Conservation (phyloP, 805 yeast species). For the Aciculoconidium aculeatum region DNA sequence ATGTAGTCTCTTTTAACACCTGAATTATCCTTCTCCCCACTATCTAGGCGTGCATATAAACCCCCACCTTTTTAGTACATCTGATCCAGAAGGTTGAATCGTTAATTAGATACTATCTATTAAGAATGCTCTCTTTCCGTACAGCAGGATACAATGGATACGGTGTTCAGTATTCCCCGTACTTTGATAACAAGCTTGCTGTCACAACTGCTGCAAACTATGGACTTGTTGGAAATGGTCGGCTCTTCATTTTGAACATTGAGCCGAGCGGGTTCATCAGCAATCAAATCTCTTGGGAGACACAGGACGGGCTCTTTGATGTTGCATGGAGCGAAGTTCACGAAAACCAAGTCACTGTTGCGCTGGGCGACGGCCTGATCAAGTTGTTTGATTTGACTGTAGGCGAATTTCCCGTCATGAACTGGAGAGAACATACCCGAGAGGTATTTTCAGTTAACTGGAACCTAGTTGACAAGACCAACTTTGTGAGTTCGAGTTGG, state of each 20-base stretch:
- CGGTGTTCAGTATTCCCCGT: slow-evolving; percentile 85
- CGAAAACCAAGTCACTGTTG: slow-evolving; percentile 77
- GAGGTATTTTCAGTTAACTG: slow-evolving; percentile 73
- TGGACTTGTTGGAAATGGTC: slow-evolving; percentile 93
- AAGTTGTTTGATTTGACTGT: slow-evolving; percentile 74
- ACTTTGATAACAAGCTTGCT: slow-evolving; percentile 81
- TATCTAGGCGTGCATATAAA: too few species aligned
- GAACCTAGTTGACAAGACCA: slow-evolving; percentile 63
- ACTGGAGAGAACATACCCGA: slow-evolving; percentile 69
- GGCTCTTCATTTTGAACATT: slow-evolving; percentile 65
- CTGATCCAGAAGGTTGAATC: background rate
- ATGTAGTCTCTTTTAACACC: too few species aligned
- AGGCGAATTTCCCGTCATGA: slow-evolving; percentile 63
- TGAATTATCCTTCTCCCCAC: too few species aligned
- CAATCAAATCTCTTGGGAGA: slow-evolving; percentile 60
- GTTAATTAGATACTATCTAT: too few species aligned
- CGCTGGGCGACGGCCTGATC: slow-evolving; percentile 87
- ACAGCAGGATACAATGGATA: slow-evolving; percentile 84
- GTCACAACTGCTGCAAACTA: slow-evolving; percentile 89
- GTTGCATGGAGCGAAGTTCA: slow-evolving; percentile 86
- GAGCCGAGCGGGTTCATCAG: slow-evolving; percentile 57
- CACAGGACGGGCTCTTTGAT: slow-evolving; percentile 91
- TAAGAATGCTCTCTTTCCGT: slow-evolving; percentile 59
- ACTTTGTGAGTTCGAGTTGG: slow-evolving; percentile 82
- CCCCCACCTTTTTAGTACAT: background rate